Base-by-base conservation (phyloP, 1,139 yeast species). In the Yamadazyma triangularis region DNA sequence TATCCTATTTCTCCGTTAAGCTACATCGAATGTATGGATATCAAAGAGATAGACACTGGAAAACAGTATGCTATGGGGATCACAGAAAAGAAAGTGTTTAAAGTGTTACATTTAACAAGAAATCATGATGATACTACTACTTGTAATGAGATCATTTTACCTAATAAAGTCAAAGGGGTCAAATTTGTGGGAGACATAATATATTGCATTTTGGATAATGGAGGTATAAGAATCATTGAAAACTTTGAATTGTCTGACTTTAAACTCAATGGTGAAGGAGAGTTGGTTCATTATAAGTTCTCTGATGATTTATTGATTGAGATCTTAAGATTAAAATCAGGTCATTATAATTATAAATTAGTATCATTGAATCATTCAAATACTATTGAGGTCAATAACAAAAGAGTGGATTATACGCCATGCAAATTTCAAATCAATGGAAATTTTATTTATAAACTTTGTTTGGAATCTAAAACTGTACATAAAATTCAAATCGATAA, bases 1-100 rank as follows among this genome's bases (percentile, higher is more conserved):
- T 71, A 74, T 48, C 76, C 91, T 4, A 64, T 84, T 24, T 73
- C 87, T 4, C 91, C 91, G 4, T 67, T 73, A 9, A 65, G 76
- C 16, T 41, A 58, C 1, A 70, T 81, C 14, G 64, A 63, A 35
- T 60, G 68, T 36, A 55, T 70, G 56, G 73, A 60, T 34, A 18
- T 18, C 8, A 18, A 18, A 18, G 8, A 18, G 9, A 65, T 65
- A 19, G 44, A 44, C 24, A 38, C 53, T 10, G 33, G 52, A 25
- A 62, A 54, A 25, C 47, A 49, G 23, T 66, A 60, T 47, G 60
- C 60, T 8, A 60, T 66, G 14, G 76, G 77, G 9, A 44, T 67
- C 20, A 64, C 71, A 8, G 79, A 74, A 35, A 62, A 79, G 38
- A 64, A 59, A 35, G 66, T 55, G 35, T 50, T 62, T 31, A 65